These are phyloP conservation scores for Solanum pennellii DNA, from an alignment of 257 asterid genomes.

Conservation along the genomic window DNA sequence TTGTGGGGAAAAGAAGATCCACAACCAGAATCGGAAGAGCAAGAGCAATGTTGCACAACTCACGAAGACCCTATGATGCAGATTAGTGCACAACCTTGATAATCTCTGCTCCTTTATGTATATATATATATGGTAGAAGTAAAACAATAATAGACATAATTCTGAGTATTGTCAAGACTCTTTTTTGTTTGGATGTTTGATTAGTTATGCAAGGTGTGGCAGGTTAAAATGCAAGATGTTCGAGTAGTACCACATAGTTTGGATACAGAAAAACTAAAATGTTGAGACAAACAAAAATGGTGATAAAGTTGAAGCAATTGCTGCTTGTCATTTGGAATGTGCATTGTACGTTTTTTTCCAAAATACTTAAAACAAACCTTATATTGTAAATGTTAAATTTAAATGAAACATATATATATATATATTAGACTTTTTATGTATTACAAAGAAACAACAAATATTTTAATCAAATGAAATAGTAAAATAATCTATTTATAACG, in stretches of 20 bases:
- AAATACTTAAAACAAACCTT: no score
- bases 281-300: no score
- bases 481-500: no score
- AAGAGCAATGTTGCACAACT: conserved; percentile 2
- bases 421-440: no score
- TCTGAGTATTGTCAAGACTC: neutral
- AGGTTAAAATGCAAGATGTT: no score
- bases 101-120: neutral
- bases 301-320: no score
- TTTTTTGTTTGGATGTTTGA: neutral
- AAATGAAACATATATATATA: no score
- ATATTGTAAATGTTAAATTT: no score
- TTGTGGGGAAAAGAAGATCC: conserved; percentile 73
- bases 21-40: conserved; percentile 3
- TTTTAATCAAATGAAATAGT: no score
- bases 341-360: no score
- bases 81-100: neutral
- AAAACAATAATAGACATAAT: neutral
- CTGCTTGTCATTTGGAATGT: no score
- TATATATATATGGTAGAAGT: neutral
- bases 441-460: no score
- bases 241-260: neutral
- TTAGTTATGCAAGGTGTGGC: neutral
- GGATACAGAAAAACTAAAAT: neutral
- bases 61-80: conserved; percentile 17